Percentiles rank a stretch among this genome's conserved stretches.
Conservation (phyloP, 306 rosid species). For the Cucurbita argyrosperma region DNA sequence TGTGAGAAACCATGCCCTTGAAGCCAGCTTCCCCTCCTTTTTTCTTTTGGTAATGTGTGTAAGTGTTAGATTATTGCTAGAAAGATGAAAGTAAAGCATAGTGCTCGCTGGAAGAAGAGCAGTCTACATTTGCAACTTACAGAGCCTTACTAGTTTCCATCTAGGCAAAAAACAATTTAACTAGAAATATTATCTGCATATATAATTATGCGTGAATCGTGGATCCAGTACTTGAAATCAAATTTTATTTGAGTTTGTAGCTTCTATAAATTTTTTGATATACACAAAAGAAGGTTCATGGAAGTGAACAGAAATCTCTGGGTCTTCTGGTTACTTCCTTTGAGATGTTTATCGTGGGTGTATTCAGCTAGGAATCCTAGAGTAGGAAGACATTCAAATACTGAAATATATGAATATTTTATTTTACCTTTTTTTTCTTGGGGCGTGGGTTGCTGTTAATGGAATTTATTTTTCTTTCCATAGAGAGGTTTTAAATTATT, state of each 20-base stretch:
- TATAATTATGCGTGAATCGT: neutral
- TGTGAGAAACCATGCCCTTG: conserved; percentile 17
- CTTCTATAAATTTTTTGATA: neutral
- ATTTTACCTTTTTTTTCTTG: no score
- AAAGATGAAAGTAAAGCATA: neutral
- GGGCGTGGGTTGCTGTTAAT: no score
- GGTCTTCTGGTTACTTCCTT: neutral
- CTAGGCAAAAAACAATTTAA: neutral
- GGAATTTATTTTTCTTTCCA: neutral
- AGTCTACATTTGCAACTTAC: neutral
- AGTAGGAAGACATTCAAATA: neutral
- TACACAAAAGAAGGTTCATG: neutral
- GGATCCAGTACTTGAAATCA: neutral
- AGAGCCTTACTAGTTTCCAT: neutral
- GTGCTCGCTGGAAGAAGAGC: neutral
- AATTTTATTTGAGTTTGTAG: neutral
- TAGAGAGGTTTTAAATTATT: neutral
- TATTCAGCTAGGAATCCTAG: neutral
- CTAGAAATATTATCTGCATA: neutral
- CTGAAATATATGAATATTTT: neutral
- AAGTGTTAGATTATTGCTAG: neutral
- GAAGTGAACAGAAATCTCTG: neutral
- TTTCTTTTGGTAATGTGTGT: conserved; percentile 2
- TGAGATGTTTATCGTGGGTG: neutral
- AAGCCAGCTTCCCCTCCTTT: conserved; percentile 2